These are phyloP conservation scores for Pleurotus salmoneostramineus DNA, from an alignment of 768 basidiomycete genomes.

Conservation along the genomic window DNA sequence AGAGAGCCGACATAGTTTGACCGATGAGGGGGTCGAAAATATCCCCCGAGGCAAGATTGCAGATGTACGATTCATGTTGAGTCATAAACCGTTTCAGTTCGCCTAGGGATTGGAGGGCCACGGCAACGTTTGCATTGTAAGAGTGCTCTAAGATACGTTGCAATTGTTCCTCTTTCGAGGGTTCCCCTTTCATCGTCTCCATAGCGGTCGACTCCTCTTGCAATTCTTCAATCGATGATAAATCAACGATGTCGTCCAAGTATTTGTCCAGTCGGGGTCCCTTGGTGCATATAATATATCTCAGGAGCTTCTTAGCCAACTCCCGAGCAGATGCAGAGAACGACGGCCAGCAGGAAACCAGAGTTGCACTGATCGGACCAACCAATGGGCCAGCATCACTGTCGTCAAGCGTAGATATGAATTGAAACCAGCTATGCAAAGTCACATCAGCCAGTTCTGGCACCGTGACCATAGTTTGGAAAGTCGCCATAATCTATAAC, in stretches of 20 bases:
- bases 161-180: slow-evolving; percentile 53
- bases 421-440: slow-evolving; percentile 74
- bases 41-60: slow-evolving; percentile 74
- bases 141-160: slow-evolving; percentile 69
- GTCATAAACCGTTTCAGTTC: slow-evolving; percentile 73
- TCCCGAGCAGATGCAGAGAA: slow-evolving; percentile 51
- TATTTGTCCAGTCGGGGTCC: slow-evolving; percentile 48
- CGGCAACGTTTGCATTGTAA: slow-evolving; percentile 74
- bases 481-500: slow-evolving; percentile 86
- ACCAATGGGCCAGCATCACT: slow-evolving; percentile 79
- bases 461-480: slow-evolving; percentile 84
- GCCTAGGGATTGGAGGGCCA: slow-evolving; percentile 65
- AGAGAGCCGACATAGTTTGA: slow-evolving; percentile 59
- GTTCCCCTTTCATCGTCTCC: slow-evolving; percentile 38
- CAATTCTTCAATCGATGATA: slow-evolving; percentile 70
- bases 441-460: slow-evolving; percentile 76
- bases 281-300: slow-evolving; percentile 66
- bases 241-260: slow-evolving; percentile 77
- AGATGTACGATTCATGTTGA: slow-evolving; percentile 49
- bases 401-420: slow-evolving; percentile 63
- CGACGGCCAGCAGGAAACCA: slow-evolving; percentile 72
- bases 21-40: slow-evolving; percentile 78
- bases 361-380: slow-evolving; percentile 82
- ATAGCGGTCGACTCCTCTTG: slow-evolving; percentile 36
- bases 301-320: slow-evolving; percentile 55